Evolutionary conservation across 805 yeast genomes (phyloP).

Genomic region (Saccharomycopsis capsularis): DNA sequence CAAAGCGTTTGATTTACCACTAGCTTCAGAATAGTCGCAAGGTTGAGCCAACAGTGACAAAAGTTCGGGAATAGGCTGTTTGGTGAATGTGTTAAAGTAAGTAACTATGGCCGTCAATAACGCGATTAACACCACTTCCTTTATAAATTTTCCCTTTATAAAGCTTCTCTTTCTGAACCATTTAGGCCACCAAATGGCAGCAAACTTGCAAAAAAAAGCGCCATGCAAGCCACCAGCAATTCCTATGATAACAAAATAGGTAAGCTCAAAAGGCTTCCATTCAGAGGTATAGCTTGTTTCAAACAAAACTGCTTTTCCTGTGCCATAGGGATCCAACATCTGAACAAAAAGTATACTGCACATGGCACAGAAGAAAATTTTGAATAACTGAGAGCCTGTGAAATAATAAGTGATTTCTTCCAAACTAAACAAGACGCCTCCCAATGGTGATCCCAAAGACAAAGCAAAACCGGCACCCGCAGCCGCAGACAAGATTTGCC

Average conservation of each 20-base stretch:
- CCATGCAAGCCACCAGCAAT: conserved; percentile 49
- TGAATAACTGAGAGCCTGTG: conserved; percentile 47
- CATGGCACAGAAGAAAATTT: conserved; percentile 50
- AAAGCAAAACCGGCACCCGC: conserved; percentile 55
- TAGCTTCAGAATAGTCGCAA: conserved; percentile 28
- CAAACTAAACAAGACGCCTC: conserved; percentile 49
- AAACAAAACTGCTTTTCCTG: conserved; percentile 51
- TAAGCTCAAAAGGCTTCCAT: conserved; percentile 44
- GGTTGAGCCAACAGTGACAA: conserved; percentile 45
- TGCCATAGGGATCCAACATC: conserved; percentile 51
- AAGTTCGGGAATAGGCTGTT: conserved; percentile 43
- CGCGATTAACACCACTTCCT: conserved; percentile 41
- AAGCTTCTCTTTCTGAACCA: conserved; percentile 30
- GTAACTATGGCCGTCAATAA: conserved; percentile 40
- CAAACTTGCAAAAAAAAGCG: conserved; percentile 41
- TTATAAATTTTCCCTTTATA: conserved; percentile 34
- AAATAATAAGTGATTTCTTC: conserved; percentile 52
- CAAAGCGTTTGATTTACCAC: conserved; percentile 21
- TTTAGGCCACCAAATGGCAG: conserved; percentile 33
- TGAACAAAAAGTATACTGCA: conserved; percentile 45
- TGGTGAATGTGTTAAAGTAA: conserved; percentile 43
- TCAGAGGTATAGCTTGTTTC: conserved; percentile 44
- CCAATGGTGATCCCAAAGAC: conserved; percentile 55
- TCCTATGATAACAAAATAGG: conserved; percentile 41
- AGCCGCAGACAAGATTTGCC: conserved; percentile 49